phyloP scores from a whole-genome alignment of 306 rosid genomes.

The Coriaria nepalensis region DNA sequence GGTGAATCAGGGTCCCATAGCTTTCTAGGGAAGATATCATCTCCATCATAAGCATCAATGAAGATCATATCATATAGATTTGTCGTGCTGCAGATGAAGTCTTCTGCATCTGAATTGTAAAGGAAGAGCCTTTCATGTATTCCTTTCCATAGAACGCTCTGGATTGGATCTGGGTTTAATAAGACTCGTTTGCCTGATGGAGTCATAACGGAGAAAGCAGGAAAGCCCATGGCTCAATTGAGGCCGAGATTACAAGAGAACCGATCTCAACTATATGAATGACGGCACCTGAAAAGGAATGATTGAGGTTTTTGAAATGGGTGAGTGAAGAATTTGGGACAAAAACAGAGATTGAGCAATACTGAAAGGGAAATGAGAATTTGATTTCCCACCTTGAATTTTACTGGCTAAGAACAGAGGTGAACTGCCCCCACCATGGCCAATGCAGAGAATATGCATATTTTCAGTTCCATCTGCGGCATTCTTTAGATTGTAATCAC shows the following conservation, averaged over 20 bases:
- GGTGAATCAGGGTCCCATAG: slow-evolving; percentile 59
- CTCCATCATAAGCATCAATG: slow-evolving; percentile 84
- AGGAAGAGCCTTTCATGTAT: slow-evolving; percentile 71
- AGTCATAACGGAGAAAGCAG: slow-evolving; percentile 60
- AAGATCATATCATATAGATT: slow-evolving; percentile 60
- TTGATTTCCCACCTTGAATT: slow-evolving; percentile 48
- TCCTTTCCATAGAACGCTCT: slow-evolving; percentile 74
- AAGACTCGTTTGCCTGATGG: slow-evolving; percentile 32
- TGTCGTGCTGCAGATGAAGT: slow-evolving; percentile 32
- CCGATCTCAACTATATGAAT: slow-evolving; percentile 77
- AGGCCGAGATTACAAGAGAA: slow-evolving; percentile 80
- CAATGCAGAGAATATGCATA: slow-evolving; percentile 68
- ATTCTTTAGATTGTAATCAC: slow-evolving; percentile 45
- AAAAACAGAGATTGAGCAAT: background rate
- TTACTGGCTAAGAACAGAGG: slow-evolving; percentile 77
- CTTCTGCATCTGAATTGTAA: slow-evolving; percentile 72
- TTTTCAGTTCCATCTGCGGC: slow-evolving; percentile 42
- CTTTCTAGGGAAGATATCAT: slow-evolving; percentile 72
- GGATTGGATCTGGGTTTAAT: slow-evolving; percentile 32
- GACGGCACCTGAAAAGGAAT: slow-evolving; percentile 48
- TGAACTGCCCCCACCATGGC: slow-evolving; percentile 95
- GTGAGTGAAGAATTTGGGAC: background rate
- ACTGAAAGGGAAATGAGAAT: background rate
- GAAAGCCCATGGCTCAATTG: slow-evolving; percentile 90
- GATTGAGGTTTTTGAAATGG: background rate